Evolutionary conservation across 2,329 filamentous ascomycete genomes (phyloP), one percentile per base, ranked within the genome.

Genomic region (Tolypocladium pustulatum): DNA sequence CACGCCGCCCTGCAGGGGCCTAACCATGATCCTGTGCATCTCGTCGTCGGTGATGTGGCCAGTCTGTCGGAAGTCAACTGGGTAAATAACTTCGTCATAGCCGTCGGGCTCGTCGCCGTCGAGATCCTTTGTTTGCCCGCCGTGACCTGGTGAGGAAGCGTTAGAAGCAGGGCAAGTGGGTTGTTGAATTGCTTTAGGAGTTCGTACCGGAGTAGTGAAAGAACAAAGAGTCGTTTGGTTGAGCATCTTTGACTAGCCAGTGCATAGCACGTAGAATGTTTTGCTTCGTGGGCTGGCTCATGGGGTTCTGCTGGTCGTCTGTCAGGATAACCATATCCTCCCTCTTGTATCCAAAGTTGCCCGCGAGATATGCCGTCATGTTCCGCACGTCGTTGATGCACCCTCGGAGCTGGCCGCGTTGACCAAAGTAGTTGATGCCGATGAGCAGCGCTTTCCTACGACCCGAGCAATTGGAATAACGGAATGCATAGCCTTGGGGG

Each of bases 371-470:
- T 55, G 83, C 82, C 27, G 91, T 96, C 91, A 97, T 96, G 77
- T 97, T 97, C 75, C 92, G 90, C 51, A 97, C 93, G 71, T 97
- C 93, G 70, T 97, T 97, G 78, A 97, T 97, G 70, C 93, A 97
- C 53, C 93, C 93, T 59, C 91, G 82, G 54, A 97, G 80, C 78
- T 97, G 90, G 34, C 92, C 92, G 59, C 90, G 85, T 75, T 97
- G 92, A 56, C 89, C 87, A 70, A 97, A 97, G 75, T 97, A 97
- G 76, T 97, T 97, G 78, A 97, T 96, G 58, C 93, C 93, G 65
- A 97, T 93, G 61, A 97, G 75, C 36, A 97, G 77, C 5, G 92
- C 93, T 76, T 97, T 97, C 70, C 92, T 81, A 66, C 86, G 85
- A 53, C 92, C 93, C 6, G 89, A 95, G 72, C 92, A 97, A 64